A percentile compares a stretch with the other conserved stretches of the same genome.
phyloP scores from a whole-genome alignment of 192 early-diverging fungal species.

The Glomus cerebriforme region DNA sequence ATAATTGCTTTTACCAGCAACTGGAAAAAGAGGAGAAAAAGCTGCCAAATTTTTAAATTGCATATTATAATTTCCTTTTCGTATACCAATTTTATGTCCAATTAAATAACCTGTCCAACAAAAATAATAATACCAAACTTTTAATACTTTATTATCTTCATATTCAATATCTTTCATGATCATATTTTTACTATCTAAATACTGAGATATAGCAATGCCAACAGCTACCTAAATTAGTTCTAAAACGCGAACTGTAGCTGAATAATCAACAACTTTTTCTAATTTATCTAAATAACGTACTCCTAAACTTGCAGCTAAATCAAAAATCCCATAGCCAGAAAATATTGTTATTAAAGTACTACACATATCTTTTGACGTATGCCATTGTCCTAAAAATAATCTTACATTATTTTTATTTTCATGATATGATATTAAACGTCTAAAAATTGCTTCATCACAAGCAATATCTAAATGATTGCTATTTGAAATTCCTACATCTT shows the following conservation, averaged over 20 bases:
- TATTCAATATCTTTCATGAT: no score
- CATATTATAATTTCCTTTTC: neutral
- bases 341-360: neutral
- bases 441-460: no score
- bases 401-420: neutral
- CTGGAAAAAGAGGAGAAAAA: neutral
- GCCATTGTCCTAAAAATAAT: neutral
- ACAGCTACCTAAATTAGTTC: no score
- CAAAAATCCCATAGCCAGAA: neutral
- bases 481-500: no score
- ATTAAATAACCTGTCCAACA: neutral
- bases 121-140: neutral
- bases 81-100: constrained; percentile 8
- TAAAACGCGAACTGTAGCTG: neutral
- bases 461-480: no score
- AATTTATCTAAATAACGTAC: constrained; percentile 2
- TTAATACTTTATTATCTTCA: no score
- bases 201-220: no score
- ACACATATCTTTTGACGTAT: constrained; percentile 3
- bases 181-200: no score
- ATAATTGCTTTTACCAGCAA: no score
- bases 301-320: neutral
- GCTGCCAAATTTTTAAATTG: neutral
- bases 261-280: constrained; percentile 7
- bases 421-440: neutral